Base-by-base conservation (phyloP, 2,329 filamentous ascomycete species). In the Colletotrichum kahawae region DNA sequence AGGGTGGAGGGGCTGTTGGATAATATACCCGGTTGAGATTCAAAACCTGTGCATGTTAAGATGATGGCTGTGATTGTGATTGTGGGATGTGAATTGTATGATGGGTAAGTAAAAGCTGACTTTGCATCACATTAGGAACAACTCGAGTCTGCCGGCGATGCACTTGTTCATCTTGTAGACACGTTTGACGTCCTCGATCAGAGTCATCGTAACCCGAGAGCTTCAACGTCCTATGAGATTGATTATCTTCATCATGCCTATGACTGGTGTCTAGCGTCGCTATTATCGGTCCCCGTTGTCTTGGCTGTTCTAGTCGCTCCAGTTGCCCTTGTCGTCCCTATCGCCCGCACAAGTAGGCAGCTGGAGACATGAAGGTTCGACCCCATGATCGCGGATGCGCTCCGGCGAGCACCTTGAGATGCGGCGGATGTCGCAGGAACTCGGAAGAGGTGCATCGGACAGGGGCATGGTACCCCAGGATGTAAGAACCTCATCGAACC, bases 91-190 rank as follows among this genome's bases (percentile, higher is more conserved):
- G 36, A 38, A 38, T 3, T 9, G 8, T 38, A 5, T 38, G 36
- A 18, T 9, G 36, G 4, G 1, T 38, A 2, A 38, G 5, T 27
- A 2, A 1, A 18, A 3, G 4, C 4, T 5, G 36, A n/a, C 10
- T n/a, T n/a, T 2, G 4, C 4, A 43, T 43, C 18, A n/a, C 3
- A n/a, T 12, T 3, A 43, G 18, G 12, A 43, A 43, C 18, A n/a
- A 38, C 7, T 16, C 14, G 34, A 36, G 34, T 7, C 14, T 8
- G 34, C 6, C 31, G 9, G 31, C 31, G 31, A 31, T 31, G 8
- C 29, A 31, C 7, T 31, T 31, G 29, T 31, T 31, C 29, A 31
- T 31, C 29, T 31, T 9, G 29, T 31, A 9, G 9, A 8, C 29
- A 1, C 3, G 1, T 36, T 36, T 8, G 36, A 38, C 36, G 2